Percentiles rank a stretch among this genome's conserved stretches.
Evolutionary conservation across 495 filamentous ascomycete genomes (phyloP).

Genomic region (Talaromyces proteolyticus): DNA sequence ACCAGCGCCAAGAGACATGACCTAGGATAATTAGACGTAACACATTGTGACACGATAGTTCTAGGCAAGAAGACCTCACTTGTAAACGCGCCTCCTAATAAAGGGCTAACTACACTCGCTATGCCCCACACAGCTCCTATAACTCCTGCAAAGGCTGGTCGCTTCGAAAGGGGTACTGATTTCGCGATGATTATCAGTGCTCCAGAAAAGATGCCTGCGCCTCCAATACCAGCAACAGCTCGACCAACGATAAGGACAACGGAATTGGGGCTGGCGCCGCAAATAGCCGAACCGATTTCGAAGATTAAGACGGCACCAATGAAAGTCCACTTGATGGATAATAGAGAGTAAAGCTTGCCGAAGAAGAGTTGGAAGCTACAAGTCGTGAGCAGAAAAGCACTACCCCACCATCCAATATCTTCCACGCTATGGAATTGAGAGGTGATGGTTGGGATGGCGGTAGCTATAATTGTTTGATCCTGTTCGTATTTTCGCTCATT

Average conservation of each 20-base stretch:
- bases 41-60: not conserved
- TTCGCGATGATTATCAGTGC: constrained; percentile 31
- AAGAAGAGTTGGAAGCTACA: constrained; percentile 19
- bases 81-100: constrained; percentile 48
- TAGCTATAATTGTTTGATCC: constrained; percentile 49
- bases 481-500: constrained; percentile 1
- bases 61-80: constrained; percentile 3
- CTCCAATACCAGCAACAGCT: constrained; percentile 17
- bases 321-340: constrained; percentile 13
- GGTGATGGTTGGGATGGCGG: constrained; percentile 47
- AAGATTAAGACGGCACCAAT: constrained; percentile 13
- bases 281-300: constrained; percentile 15
- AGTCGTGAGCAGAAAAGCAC: constrained; percentile 38
- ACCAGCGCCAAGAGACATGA: constrained; percentile 63
- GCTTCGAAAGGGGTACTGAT: constrained; percentile 32
- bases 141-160: constrained; percentile 36
- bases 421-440: constrained; percentile 43
- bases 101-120: constrained; percentile 43
- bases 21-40: not conserved
- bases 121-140: constrained; percentile 12
- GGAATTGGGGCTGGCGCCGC: constrained; percentile 14
- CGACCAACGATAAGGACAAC: constrained; percentile 19
- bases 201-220: constrained; percentile 14
- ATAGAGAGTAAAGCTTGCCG: constrained; percentile 11
- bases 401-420: constrained; percentile 55